A percentile compares a stretch with the other conserved stretches of the same genome.
Evolutionary conservation across 345 rosid species (phyloP).

Genomic region (Salix exigua): DNA sequence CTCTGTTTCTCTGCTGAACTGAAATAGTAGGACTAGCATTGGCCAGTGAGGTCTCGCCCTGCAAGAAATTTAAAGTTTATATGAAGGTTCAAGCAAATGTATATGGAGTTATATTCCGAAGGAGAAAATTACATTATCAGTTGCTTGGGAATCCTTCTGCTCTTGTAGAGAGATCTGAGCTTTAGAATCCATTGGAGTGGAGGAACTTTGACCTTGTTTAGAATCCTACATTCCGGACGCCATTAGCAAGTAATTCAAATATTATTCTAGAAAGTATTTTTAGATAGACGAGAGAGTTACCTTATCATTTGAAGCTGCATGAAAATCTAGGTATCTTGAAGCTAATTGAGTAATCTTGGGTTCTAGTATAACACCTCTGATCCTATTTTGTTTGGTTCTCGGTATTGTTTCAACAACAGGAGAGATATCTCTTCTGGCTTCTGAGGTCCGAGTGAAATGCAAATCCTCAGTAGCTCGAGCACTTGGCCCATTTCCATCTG

Average conservation of each 20-base stretch:
- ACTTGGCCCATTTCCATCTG: background rate
- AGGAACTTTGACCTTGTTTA: background rate
- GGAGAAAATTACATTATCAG: background rate
- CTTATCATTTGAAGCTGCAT: background rate
- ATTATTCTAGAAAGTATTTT: background rate
- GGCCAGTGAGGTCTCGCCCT: background rate
- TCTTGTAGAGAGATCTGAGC: background rate
- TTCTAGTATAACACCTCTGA: background rate
- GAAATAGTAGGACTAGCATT: background rate
- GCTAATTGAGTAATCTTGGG: background rate
- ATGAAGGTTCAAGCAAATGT: background rate
- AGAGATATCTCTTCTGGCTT: background rate
- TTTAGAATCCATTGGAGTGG: background rate
- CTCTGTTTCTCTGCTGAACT: background rate
- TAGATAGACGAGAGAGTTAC: background rate
- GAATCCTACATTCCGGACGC: background rate
- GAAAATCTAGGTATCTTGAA: background rate
- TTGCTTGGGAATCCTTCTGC: background rate
- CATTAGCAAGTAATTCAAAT: background rate
- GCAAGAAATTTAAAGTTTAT: background rate
- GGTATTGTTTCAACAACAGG: background rate
- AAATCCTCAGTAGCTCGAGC: background rate
- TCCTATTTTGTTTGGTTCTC: background rate
- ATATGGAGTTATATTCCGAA: background rate
- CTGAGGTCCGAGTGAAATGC: background rate